A percentile compares a stretch with the other conserved stretches of the same genome.
Conservation (phyloP, 2,329 filamentous ascomycete species). For the Ceratocystis diversiconidia region DNA sequence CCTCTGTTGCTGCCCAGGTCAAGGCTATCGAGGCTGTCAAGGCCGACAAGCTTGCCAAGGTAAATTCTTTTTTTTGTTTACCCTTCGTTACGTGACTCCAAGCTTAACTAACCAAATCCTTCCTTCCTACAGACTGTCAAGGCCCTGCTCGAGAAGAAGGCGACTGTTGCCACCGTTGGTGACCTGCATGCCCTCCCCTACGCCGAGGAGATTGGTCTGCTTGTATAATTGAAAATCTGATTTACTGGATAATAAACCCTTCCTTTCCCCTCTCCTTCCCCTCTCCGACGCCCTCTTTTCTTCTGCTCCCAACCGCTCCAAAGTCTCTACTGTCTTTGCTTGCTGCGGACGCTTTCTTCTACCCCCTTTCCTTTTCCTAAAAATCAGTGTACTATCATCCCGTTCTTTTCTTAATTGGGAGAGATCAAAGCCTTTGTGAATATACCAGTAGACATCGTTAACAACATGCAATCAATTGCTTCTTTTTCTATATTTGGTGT, state of each 20-base stretch:
- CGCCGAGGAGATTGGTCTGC: slow-evolving; percentile 85
- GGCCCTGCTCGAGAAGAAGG: slow-evolving; percentile 73
- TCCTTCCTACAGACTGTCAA: slow-evolving; percentile 57
- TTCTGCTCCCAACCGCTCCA: background rate
- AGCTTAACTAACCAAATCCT: slow-evolving; percentile 23
- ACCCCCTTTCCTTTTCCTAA: slow-evolving; percentile 1
- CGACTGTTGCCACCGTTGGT: slow-evolving; percentile 76
- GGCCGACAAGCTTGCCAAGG: slow-evolving; percentile 50
- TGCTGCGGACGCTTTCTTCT: background rate
- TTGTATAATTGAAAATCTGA: slow-evolving; percentile 52
- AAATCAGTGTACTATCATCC: slow-evolving; percentile 21
- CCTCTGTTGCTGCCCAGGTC: slow-evolving; percentile 67
- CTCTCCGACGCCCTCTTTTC: background rate
- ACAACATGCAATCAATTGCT: slow-evolving; percentile 10
- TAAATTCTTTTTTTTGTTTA: slow-evolving; percentile 2
- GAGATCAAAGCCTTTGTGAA: slow-evolving; percentile 30
- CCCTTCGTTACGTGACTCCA: background rate
- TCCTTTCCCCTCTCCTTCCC: background rate
- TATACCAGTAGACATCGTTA: slow-evolving; percentile 32
- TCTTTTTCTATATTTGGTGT: background rate
- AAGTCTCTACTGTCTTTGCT: background rate
- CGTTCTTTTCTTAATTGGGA: slow-evolving; percentile 15
- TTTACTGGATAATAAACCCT: slow-evolving; percentile 16
- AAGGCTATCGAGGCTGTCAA: slow-evolving; percentile 70
- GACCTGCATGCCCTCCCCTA: slow-evolving; percentile 85